These are phyloP conservation scores for Perkinsela sp. DNA, from an alignment of 208 protist genomes.

Conservation along the genomic window DNA sequence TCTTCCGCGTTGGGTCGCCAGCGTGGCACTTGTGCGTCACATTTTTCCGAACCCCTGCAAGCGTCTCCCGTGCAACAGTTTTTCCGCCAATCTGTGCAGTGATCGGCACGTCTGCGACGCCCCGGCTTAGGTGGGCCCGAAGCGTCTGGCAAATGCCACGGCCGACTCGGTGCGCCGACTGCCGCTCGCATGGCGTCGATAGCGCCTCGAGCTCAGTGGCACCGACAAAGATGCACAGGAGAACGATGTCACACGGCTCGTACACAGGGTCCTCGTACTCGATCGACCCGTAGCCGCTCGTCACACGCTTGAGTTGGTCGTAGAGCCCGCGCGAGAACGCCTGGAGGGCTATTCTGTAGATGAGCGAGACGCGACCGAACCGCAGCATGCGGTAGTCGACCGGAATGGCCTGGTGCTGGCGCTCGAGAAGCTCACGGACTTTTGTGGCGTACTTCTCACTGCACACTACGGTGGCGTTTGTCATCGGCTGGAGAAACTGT, in stretches of 20 bases:
- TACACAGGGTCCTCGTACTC: conserved; percentile 77
- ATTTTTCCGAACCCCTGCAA: conserved; percentile 70
- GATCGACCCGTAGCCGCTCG: conserved; percentile 69
- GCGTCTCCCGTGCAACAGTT: conserved; percentile 66
- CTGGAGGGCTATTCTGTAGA: conserved; percentile 65
- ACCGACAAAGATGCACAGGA: conserved; percentile 69
- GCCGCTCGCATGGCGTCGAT: conserved; percentile 40
- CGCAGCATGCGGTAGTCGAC: background rate
- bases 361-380: background rate
- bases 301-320: conserved; percentile 57
- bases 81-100: conserved; percentile 58
- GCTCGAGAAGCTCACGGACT: background rate
- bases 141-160: conserved; percentile 42
- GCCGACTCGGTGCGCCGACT: conserved; percentile 19
- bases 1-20: conserved; percentile 77
- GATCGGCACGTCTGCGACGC: conserved; percentile 62
- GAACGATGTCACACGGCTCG: conserved; percentile 50
- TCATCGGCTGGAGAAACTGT: background rate
- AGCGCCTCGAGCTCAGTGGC: conserved; percentile 65
- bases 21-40: conserved; percentile 78
- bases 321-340: conserved; percentile 84
- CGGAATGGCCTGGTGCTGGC: background rate
- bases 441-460: background rate
- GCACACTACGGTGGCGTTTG: background rate
- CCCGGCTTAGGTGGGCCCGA: conserved; percentile 51